phyloP scores from a whole-genome alignment of 2,329 filamentous ascomycete genomes.

The Whalleya microplaca region DNA sequence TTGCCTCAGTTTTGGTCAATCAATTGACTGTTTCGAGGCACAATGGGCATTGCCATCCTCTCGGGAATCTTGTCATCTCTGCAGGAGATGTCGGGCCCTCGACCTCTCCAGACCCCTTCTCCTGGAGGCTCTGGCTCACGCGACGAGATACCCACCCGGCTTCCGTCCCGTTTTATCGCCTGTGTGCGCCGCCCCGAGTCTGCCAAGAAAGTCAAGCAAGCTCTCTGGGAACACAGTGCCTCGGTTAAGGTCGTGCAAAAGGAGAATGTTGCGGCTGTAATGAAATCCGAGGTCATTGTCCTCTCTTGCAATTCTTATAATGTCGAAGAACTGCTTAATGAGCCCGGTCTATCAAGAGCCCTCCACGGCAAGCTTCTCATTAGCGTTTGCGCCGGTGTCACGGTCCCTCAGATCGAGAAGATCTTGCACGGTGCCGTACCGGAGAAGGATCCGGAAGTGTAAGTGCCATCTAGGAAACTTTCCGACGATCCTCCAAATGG shows the following conservation, averaged over 20 bases:
- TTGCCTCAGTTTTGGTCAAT: not conserved
- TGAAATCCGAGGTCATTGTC: constrained; percentile 73
- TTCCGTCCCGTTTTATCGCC: constrained; percentile 78
- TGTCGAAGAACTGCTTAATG: constrained; percentile 68
- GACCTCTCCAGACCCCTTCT: constrained; percentile 47
- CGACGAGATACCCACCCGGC: constrained; percentile 56
- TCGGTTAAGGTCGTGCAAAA: constrained; percentile 70
- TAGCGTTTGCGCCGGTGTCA: constrained; percentile 79
- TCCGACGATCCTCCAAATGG: too few relatives aligned
- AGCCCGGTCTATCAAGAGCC: constrained; percentile 71
- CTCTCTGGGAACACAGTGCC: constrained; percentile 65
- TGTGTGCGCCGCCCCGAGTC: constrained; percentile 75
- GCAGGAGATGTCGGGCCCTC: constrained; percentile 51
- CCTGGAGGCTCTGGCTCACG: constrained; percentile 49
- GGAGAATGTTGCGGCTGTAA: constrained; percentile 70
- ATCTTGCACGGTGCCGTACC: constrained; percentile 62
- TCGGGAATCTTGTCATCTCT: constrained; percentile 78
- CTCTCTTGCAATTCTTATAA: constrained; percentile 82
- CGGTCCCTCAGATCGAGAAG: constrained; percentile 67
- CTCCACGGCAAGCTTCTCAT: constrained; percentile 80
- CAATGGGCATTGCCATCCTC: constrained; percentile 84
- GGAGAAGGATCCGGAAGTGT: constrained; percentile 48
- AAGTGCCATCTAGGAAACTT: too few relatives aligned
- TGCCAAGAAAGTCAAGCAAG: constrained; percentile 68
- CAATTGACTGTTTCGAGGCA: constrained; percentile 55